A percentile compares a stretch with the other conserved stretches of the same genome.
Conservation (phyloP, 192 early-diverging fungal species). For the Linnemannia hyalina region DNA sequence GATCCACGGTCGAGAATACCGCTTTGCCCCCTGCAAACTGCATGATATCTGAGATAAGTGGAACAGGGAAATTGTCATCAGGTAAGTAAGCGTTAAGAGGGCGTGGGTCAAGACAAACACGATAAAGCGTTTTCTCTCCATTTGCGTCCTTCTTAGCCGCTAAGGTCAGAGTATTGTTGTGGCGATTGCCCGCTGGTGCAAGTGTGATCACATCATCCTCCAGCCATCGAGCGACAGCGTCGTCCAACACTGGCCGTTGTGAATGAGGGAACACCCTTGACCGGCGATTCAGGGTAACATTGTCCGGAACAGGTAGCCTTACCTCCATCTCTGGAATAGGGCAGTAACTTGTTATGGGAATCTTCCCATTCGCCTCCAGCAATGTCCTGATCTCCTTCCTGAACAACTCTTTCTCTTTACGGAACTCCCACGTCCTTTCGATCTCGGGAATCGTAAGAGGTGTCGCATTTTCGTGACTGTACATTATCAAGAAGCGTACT, state of each 20-base stretch:
- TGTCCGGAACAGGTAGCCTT: not conserved
- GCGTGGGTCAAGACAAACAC: slow-evolving; percentile 14
- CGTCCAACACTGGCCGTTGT: slow-evolving; percentile 1
- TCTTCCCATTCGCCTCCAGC: not conserved
- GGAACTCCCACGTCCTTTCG: slow-evolving; percentile 4
- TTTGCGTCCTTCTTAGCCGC: slow-evolving; percentile 11
- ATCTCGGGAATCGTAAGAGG: not conserved
- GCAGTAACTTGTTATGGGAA: not conserved
- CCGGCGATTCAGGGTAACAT: not conserved
- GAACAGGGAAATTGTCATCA: slow-evolving; percentile 12
- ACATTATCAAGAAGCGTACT: no score
- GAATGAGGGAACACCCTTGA: not conserved
- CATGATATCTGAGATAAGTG: slow-evolving; percentile 12
- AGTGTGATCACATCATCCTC: slow-evolving; percentile 14
- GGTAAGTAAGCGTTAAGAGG: slow-evolving; percentile 11
- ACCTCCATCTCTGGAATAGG: slow-evolving; percentile 1
- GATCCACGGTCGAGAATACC: no score
- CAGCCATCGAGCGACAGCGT: not conserved
- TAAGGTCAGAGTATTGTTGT: slow-evolving; percentile 1
- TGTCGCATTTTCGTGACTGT: no score
- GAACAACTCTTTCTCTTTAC: not conserved
- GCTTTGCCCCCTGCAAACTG: not conserved
- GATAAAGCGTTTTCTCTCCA: slow-evolving; percentile 9
- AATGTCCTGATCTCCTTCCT: not conserved
- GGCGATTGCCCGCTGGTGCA: not conserved